A percentile compares a stretch with the other conserved stretches of the same genome.
These are phyloP conservation scores for Coniosporium tulheliwenetii DNA, from an alignment of 2,329 filamentous ascomycete genomes.

Conservation along the genomic window DNA sequence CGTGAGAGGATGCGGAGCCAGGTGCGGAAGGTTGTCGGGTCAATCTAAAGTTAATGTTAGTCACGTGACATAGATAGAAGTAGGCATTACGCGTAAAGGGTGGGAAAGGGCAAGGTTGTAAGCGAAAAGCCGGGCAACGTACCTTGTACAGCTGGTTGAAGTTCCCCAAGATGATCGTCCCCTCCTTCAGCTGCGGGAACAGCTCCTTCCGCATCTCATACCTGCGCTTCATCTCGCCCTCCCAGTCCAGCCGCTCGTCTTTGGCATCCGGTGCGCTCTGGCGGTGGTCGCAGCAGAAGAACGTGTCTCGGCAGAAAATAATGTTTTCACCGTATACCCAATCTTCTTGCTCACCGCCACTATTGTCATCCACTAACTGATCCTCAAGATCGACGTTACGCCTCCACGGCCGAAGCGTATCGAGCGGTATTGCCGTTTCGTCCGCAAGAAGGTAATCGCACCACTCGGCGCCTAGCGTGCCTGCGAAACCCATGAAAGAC, in stretches of 20 bases:
- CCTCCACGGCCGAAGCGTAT: constrained; percentile 66
- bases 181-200: constrained; percentile 68
- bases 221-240: constrained; percentile 62
- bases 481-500: constrained; percentile 99
- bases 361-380: constrained; percentile 44
- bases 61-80: constrained; percentile 1
- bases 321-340: constrained; percentile 98
- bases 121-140: constrained; percentile 11
- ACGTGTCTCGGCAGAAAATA: constrained; percentile 84
- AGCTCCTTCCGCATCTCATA: constrained; percentile 91
- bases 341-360: constrained; percentile 51
- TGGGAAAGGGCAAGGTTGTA: not conserved
- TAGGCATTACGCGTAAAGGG: not conserved
- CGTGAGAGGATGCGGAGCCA: constrained; percentile 84
- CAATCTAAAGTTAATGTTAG: constrained; percentile 47
- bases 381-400: constrained; percentile 62
- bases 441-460: constrained; percentile 95
- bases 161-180: constrained; percentile 84
- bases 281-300: constrained; percentile 95
- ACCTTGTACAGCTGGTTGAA: constrained; percentile 99
- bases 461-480: constrained; percentile 92
- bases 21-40: constrained; percentile 87
- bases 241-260: constrained; percentile 59
- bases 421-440: constrained; percentile 65
- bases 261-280: constrained; percentile 67